phyloP scores from a whole-genome alignment of 169 alveolate genomes.

The Cryptosporidium felis region DNA sequence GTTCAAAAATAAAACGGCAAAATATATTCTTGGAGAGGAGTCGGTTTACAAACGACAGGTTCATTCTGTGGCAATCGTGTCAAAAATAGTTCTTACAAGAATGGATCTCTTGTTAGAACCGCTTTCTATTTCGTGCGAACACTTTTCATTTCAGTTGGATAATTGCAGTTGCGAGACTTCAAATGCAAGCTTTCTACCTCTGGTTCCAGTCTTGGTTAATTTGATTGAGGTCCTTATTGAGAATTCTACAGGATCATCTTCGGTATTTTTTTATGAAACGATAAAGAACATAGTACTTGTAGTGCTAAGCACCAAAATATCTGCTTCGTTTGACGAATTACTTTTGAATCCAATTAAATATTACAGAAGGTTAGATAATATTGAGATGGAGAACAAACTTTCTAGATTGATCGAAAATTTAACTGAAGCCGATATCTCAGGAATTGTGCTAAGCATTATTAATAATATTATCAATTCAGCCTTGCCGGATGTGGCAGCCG shows the following conservation, averaged over 20 bases:
- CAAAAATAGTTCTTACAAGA: constrained; percentile 55
- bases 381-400: background rate
- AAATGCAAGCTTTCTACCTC: background rate
- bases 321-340: constrained; percentile 20
- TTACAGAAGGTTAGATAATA: background rate
- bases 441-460: constrained; percentile 13
- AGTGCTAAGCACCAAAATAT: constrained; percentile 10
- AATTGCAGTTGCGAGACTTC: background rate
- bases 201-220: constrained; percentile 34
- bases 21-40: constrained; percentile 43
- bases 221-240: constrained; percentile 9
- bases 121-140: background rate
- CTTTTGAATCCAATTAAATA: constrained; percentile 16
- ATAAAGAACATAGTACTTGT: constrained; percentile 42
- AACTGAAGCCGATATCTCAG: background rate
- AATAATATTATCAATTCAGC: background rate
- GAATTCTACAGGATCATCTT: constrained; percentile 16
- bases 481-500: constrained; percentile 57
- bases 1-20: constrained; percentile 27
- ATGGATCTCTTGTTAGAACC: constrained; percentile 48
- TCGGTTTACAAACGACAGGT: constrained; percentile 54
- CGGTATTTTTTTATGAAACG: constrained; percentile 51
- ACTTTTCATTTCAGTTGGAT: background rate
- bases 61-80: constrained; percentile 49
- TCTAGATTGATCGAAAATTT: background rate